Percentiles rank a stretch among this genome's conserved stretches.
Evolutionary conservation across 495 filamentous ascomycete genomes (phyloP).

Genomic region (Pseudoneurospora amorphoporcata): DNA sequence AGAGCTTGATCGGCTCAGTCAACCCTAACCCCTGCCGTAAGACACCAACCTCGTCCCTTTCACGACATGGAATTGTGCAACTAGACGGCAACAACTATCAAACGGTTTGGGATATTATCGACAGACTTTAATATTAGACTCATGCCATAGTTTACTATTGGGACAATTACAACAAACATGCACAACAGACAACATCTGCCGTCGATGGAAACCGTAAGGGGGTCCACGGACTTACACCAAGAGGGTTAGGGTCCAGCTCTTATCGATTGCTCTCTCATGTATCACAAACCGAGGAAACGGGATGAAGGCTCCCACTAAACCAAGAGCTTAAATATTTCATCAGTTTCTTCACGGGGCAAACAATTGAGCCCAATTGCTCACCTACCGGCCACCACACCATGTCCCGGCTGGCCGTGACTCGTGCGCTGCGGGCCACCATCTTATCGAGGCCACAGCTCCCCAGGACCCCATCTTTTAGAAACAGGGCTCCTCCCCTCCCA

Average conservation of each 20-base stretch:
- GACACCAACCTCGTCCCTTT: background rate
- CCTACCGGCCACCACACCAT: conserved; percentile 1
- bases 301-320: background rate
- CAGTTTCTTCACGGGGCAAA: background rate
- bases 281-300: background rate
- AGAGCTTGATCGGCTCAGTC: accelerated
- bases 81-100: background rate
- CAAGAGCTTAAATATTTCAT: background rate
- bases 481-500: background rate
- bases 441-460: background rate
- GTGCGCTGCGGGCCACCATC: conserved; percentile 14
- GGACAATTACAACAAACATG: background rate
- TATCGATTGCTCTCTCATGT: background rate
- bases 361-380: background rate
- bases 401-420: conserved; percentile 15
- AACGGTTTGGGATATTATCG: background rate
- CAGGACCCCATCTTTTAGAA: background rate
- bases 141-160: background rate
- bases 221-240: background rate
- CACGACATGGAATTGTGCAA: background rate
- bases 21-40: background rate
- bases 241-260: background rate
- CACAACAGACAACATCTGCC: background rate
- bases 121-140: background rate
- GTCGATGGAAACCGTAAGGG: background rate